These are phyloP conservation scores for slime mould (Dictyostelium discoideum) DNA, from an alignment of 78 protist genomes.

Conservation along the genomic window DNA sequence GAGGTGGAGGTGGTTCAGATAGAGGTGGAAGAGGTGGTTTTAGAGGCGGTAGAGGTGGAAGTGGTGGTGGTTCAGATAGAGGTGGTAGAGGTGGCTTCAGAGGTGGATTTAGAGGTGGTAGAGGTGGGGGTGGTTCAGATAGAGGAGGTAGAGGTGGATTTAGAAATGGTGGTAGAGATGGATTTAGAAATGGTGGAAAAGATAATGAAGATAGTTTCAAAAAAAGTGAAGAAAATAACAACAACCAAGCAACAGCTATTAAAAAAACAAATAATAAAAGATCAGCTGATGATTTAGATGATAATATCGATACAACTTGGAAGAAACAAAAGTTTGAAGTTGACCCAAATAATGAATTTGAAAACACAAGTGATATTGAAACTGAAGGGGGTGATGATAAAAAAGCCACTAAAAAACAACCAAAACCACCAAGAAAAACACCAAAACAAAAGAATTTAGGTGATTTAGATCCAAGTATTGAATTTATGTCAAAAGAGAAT, in stretches of 20 bases:
- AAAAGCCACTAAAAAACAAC: not conserved
- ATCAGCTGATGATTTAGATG: conserved; percentile 38
- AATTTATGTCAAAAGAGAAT: not conserved
- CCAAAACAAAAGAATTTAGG: conserved; percentile 54
- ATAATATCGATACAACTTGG: not conserved
- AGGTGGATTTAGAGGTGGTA: not conserved
- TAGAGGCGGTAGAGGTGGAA: conserved; percentile 15
- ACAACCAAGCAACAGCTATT: not conserved
- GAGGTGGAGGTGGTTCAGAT: not conserved
- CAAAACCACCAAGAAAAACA: conserved; percentile 6
- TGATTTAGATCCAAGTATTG: conserved; percentile 25
- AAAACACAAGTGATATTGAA: not conserved
- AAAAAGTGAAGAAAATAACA: not conserved
- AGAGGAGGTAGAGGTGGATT: conserved; percentile 16
- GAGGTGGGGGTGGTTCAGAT: conserved; percentile 1
- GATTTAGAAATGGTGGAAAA: not conserved
- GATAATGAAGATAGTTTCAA: conserved; percentile 16
- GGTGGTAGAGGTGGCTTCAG: conserved; percentile 18
- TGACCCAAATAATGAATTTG: not conserved
- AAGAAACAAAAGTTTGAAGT: not conserved
- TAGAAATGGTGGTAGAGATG: conserved; percentile 6
- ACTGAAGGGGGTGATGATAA: not conserved
- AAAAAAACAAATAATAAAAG: not conserved
- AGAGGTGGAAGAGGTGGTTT: conserved; percentile 20
- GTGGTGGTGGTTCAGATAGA: not conserved